phyloP scores from a whole-genome alignment of 768 basidiomycete genomes.

The Erythrobasidium yunnanense region DNA sequence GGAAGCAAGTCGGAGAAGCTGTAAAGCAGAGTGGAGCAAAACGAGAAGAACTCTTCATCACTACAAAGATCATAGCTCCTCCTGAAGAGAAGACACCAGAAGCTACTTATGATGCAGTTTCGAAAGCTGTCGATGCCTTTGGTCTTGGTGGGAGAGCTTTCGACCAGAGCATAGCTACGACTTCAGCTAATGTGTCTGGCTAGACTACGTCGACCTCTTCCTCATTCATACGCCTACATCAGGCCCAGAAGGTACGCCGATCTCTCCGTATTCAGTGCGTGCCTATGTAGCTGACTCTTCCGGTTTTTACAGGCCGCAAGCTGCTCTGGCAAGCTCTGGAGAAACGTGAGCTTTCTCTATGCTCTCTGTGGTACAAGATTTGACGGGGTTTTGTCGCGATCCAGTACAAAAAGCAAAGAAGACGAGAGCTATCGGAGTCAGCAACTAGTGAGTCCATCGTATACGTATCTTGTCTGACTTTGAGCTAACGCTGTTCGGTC shows the following conservation, averaged over 20 bases:
- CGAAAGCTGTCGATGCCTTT: conserved; percentile 12
- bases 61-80: conserved; percentile 13
- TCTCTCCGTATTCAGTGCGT: too few relatives aligned
- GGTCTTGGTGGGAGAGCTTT: conserved; percentile 1
- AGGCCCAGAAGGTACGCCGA: conserved; percentile 3
- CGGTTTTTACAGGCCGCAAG: conserved; percentile 7
- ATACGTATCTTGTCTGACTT: not conserved
- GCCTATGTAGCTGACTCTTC: too few relatives aligned
- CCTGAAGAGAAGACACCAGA: not conserved
- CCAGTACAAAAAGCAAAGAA: conserved; percentile 60
- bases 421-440: conserved; percentile 66
- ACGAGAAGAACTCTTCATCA: conserved; percentile 20
- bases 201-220: conserved; percentile 28
- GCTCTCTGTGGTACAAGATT: too few relatives aligned
- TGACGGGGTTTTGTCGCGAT: too few relatives aligned
- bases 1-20: conserved; percentile 21
- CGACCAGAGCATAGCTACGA: not conserved
- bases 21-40: conserved; percentile 2
- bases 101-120: not conserved
- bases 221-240: conserved; percentile 20
- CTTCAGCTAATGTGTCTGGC: not conserved
- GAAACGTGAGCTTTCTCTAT: conserved; percentile 41
- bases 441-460: conserved; percentile 47
- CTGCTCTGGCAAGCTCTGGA: conserved; percentile 55
- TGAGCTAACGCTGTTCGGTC: not conserved